These are phyloP conservation scores for Melanogaster broomeanus DNA, from an alignment of 768 basidiomycete species.

Conservation along the genomic window DNA sequence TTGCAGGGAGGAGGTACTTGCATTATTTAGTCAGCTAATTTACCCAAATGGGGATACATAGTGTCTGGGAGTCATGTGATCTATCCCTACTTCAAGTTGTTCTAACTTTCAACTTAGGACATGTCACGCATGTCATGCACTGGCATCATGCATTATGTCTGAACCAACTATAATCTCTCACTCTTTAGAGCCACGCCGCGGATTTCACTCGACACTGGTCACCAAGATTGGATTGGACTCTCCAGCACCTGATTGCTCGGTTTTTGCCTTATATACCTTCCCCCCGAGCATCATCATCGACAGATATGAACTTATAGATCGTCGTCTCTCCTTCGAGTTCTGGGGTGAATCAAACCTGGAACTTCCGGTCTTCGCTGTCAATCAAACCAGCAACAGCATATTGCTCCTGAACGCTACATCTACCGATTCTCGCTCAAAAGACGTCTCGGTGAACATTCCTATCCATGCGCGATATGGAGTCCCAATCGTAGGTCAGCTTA, in stretches of 20 bases:
- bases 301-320: constrained; percentile 42
- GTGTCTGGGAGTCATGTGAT: too few species aligned
- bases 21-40: too few species aligned
- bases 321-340: constrained; percentile 34
- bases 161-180: constrained; percentile 13
- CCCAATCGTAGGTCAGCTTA: constrained; percentile 17
- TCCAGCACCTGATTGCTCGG: constrained; percentile 18
- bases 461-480: constrained; percentile 46
- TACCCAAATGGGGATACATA: too few species aligned
- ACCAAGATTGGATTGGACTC: constrained; percentile 18
- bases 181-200: constrained; percentile 23
- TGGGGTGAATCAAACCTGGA: constrained; percentile 44
- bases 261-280: constrained; percentile 38
- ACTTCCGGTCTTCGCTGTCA: constrained; percentile 41
- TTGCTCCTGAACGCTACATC: constrained; percentile 34
- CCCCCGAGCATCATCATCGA: constrained; percentile 45
- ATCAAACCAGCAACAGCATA: constrained; percentile 23
- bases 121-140: background rate
- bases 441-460: constrained; percentile 36
- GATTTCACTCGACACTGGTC: constrained; percentile 33
- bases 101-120: background rate
- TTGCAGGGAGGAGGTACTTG: too few species aligned
- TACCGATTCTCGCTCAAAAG: constrained; percentile 3
- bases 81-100: too few species aligned
- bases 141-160: constrained; percentile 13